These are phyloP conservation scores for Salix viminalis DNA, from an alignment of 345 rosid genomes.

Conservation along the genomic window DNA sequence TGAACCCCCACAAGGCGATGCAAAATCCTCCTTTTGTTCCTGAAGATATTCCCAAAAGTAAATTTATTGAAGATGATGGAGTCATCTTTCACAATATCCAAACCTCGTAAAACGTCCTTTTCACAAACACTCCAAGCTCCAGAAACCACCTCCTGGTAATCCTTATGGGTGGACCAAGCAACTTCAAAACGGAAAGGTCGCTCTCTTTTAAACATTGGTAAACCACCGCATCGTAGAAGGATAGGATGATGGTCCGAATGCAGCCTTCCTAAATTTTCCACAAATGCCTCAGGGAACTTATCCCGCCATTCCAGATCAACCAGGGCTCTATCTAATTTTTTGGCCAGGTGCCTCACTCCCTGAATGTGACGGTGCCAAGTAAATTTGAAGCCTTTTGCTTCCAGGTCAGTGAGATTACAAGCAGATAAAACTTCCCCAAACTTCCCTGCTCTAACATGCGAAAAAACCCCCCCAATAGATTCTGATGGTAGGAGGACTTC, in stretches of 20 bases:
- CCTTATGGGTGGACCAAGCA: background rate
- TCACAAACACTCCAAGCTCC: background rate
- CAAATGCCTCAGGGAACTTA: background rate
- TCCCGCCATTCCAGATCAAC: background rate
- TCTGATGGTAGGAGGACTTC: no score
- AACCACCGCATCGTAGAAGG: background rate
- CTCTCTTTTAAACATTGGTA: background rate
- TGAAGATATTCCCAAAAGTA: background rate
- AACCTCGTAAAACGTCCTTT: background rate
- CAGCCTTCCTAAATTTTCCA: background rate
- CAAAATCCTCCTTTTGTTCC: background rate
- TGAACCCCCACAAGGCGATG: no score
- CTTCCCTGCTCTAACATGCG: no score
- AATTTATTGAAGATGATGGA: no score
- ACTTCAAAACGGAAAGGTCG: background rate
- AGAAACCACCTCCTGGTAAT: background rate
- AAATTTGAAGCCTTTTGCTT: background rate
- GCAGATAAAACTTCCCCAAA: no score
- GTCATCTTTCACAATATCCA: no score
- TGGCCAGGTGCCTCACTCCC: background rate
- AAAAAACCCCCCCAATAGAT: no score
- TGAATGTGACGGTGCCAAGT: no score
- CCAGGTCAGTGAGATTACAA: no score
- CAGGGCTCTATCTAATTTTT: background rate
- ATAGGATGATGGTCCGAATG: background rate